Conservation (phyloP, 176 grass and related monocot genomes). For the Tillandsia fasciculata region DNA sequence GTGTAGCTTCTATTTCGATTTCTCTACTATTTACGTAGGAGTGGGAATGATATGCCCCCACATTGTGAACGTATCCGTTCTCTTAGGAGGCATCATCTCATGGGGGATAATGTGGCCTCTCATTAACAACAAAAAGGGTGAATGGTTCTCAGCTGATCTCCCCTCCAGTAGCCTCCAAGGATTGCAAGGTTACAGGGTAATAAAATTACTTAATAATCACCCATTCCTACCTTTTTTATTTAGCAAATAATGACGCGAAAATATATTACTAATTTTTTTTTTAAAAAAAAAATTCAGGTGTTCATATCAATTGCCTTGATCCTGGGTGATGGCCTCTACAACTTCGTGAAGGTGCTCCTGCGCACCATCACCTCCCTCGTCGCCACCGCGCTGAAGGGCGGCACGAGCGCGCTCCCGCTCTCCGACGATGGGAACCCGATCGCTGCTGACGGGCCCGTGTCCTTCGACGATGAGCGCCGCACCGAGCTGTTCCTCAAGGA, state of each 20-base stretch:
- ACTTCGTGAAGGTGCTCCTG: slow-evolving; percentile 10
- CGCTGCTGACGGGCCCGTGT: neutral
- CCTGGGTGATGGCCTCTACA: slow-evolving; percentile 25
- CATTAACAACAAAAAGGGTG: slow-evolving; percentile 41
- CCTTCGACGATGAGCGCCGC: slow-evolving; percentile 69
- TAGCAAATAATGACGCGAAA: too few species aligned
- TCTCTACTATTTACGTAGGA: slow-evolving; percentile 76
- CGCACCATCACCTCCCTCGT: neutral
- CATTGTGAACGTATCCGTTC: slow-evolving; percentile 66
- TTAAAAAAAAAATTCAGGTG: slow-evolving; percentile 23
- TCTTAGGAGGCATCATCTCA: slow-evolving; percentile 63
- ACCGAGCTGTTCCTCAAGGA: slow-evolving; percentile 63
- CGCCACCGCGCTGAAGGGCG: neutral
- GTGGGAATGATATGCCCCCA: slow-evolving; percentile 91
- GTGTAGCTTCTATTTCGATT: slow-evolving; percentile 76
- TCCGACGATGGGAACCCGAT: neutral
- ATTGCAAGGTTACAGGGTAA: slow-evolving; percentile 64
- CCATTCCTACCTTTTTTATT: neutral
- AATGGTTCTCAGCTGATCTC: slow-evolving; percentile 27
- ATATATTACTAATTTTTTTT: neutral
- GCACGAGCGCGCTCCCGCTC: neutral
- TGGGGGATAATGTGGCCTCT: slow-evolving; percentile 94
- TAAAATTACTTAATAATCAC: neutral
- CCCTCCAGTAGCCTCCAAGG: slow-evolving; percentile 26
- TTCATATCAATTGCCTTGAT: slow-evolving; percentile 32